These are phyloP conservation scores for Candida frijolesensis DNA, from an alignment of 1,139 yeast species.

Conservation along the genomic window DNA sequence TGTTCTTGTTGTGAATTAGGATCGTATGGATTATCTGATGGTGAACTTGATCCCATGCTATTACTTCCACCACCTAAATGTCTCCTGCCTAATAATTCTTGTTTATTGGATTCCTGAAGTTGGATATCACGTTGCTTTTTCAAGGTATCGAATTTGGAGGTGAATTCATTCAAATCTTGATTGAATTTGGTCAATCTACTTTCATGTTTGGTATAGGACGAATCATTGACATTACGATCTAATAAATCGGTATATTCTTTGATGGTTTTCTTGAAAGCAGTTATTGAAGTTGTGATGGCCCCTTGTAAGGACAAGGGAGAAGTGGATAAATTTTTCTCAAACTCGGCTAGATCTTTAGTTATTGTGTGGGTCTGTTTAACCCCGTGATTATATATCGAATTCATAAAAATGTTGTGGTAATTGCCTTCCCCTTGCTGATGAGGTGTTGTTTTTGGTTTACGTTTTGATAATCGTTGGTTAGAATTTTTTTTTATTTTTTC, in stretches of 20 bases:
- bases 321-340: slow-evolving; percentile 66
- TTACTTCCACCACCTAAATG: slow-evolving; percentile 14
- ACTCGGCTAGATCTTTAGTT: slow-evolving; percentile 64
- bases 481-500: slow-evolving; percentile 3
- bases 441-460: slow-evolving; percentile 1
- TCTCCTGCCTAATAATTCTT: slow-evolving; percentile 65
- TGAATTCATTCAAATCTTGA: slow-evolving; percentile 57
- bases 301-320: slow-evolving; percentile 79
- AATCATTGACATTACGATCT: slow-evolving; percentile 59
- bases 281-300: slow-evolving; percentile 81
- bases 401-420: slow-evolving; percentile 37
- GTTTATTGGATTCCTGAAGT: slow-evolving; percentile 53
- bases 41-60: slow-evolving; percentile 4
- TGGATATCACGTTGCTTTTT: slow-evolving; percentile 66
- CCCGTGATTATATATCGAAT: slow-evolving; percentile 86
- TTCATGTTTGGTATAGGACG: slow-evolving; percentile 63
- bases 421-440: background rate
- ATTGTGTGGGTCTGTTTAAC: slow-evolving; percentile 78
- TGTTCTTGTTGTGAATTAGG: slow-evolving; percentile 23
- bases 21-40: slow-evolving; percentile 66
- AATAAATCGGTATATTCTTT: slow-evolving; percentile 73
- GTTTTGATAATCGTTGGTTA: background rate
- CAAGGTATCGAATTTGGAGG: slow-evolving; percentile 60
- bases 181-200: slow-evolving; percentile 63
- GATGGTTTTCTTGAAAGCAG: slow-evolving; percentile 73